Conservation (phyloP, 768 basidiomycete species). For the Tricholoma flavovirens region DNA sequence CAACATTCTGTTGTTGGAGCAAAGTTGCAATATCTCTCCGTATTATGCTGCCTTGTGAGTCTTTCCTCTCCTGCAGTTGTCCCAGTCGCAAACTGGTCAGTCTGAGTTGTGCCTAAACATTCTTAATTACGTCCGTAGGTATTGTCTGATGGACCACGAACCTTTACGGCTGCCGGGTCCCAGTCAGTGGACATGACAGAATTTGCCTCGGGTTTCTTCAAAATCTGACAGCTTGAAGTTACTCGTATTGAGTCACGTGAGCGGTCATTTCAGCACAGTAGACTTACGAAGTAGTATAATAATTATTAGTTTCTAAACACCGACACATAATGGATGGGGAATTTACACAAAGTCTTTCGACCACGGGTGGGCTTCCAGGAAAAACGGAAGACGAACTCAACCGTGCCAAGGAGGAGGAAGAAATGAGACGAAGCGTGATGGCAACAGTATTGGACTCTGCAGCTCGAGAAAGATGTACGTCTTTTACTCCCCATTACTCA, state of each 20-base stretch:
- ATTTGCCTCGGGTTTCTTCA: background rate
- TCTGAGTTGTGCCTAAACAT: constrained; percentile 52
- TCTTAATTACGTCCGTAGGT: constrained; percentile 3
- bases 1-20: constrained; percentile 54
- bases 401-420: constrained; percentile 56
- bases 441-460: constrained; percentile 70
- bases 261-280: too few relatives aligned
- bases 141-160: constrained; percentile 12
- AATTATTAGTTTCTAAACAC: too few relatives aligned
- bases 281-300: too few relatives aligned
- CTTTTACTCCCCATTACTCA: background rate
- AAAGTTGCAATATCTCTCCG: constrained; percentile 65
- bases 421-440: constrained; percentile 72
- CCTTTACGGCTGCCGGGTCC: constrained; percentile 34
- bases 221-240: too few relatives aligned
- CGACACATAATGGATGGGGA: constrained; percentile 13
- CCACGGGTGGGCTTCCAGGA: constrained; percentile 3
- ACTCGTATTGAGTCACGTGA: background rate
- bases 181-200: constrained; percentile 15
- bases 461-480: constrained; percentile 77
- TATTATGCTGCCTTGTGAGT: constrained; percentile 56
- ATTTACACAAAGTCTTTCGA: constrained; percentile 4
- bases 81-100: constrained; percentile 59
- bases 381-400: constrained; percentile 47
- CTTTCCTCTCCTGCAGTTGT: constrained; percentile 65